A percentile compares a stretch with the other conserved stretches of the same genome.
These are phyloP conservation scores for Penicillium italicum DNA, from an alignment of 2,329 filamentous ascomycete species.

Conservation along the genomic window DNA sequence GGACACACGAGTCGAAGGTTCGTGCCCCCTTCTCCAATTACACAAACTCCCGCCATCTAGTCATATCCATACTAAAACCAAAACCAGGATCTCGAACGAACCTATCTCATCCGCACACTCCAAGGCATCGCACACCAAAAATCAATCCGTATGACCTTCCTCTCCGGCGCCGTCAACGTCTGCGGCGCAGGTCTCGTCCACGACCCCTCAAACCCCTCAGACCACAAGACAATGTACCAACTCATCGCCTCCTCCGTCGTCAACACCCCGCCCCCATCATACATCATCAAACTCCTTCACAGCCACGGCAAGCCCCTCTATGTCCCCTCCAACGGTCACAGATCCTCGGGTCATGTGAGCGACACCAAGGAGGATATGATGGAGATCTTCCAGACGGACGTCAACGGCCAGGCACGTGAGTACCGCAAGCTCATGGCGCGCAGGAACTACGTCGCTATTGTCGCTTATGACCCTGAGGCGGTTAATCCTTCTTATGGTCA, in stretches of 20 bases:
- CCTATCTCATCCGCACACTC: constrained; percentile 91
- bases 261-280: constrained; percentile 76
- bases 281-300: constrained; percentile 92
- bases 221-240: constrained; percentile 99
- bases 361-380: constrained; percentile 99
- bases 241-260: constrained; percentile 91
- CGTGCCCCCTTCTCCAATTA: constrained; percentile 2
- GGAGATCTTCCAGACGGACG: constrained; percentile 96
- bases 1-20: constrained; percentile 94
- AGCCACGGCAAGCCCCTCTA: constrained; percentile 83
- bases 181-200: constrained; percentile 91
- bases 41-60: not conserved
- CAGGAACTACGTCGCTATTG: constrained; percentile 85
- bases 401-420: constrained; percentile 76
- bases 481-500: constrained; percentile 50
- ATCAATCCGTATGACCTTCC: constrained; percentile 91
- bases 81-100: constrained; percentile 77
- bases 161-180: constrained; percentile 84
- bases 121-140: constrained; percentile 96
- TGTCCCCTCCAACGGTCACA: constrained; percentile 80
- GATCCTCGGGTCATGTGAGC: constrained; percentile 62
- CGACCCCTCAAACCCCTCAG: constrained; percentile 82
- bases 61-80: not conserved
- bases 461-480: constrained; percentile 89
- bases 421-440: constrained; percentile 89